Evolutionary conservation across 2,329 filamentous ascomycete genomes (phyloP), one percentile per base, ranked within the genome.

Genomic region (Penicillium sp.): DNA sequence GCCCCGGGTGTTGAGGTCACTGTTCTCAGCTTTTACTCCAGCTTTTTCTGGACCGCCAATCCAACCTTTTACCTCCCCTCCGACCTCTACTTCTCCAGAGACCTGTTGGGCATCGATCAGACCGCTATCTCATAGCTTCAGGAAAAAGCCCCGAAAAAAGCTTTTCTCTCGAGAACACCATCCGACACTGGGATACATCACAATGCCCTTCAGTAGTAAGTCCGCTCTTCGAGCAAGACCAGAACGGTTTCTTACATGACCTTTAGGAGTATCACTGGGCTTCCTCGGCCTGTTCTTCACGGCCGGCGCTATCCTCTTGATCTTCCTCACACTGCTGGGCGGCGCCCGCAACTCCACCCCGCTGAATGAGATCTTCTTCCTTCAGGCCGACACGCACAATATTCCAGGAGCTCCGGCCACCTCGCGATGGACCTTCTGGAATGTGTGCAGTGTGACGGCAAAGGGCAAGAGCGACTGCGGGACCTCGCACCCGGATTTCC

Each of bases 401-500:
- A 91, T 95, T 66, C 77, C 81, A 3, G 85, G 86, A 43, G 86
- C 90, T 11, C 82, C 86, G 46, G 56, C 78, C 45, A 63, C 81
- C 16, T 86, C 90, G 11, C 86, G 92, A 75, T 97, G 92, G 92
- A 95, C 91, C 31, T 95, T 88, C 75, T 94, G 95, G 79, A 86
- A 89, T 70, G 78, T 95, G 55, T 95, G 92, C 75, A 83, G 85
- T 46, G 77, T 77, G 27, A 75, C 75, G 55, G 82, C 55, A 31
- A 71, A 75, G 42, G 78, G 79, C 27, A 70, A 85, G 68, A 78
- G 77, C 46, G 74, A 88, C 72, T 96, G 90, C 74, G 81, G 84
- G 54, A 65, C 65, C 1, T 80, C 83, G 16, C 79, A 85, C 18
- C 87, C 85, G 0, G 81, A 72, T 64, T 87, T 69, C 74, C 90